phyloP scores from a whole-genome alignment of 1,284 basidiomycete genomes.

The Microbotryum intermedium region DNA sequence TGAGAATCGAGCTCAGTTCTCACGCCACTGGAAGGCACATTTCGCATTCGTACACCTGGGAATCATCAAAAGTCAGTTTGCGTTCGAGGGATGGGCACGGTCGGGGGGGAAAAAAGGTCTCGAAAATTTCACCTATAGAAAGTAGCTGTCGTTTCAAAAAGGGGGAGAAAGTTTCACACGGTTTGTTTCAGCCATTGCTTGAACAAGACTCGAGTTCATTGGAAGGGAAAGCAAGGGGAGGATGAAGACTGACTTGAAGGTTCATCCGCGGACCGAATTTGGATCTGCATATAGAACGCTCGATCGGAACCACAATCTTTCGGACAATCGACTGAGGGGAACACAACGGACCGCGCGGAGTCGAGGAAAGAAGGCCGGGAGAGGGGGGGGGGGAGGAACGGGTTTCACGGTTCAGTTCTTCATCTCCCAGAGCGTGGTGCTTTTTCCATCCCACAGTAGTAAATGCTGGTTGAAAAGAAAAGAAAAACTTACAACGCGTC shows the following conservation, averaged over 20 bases:
- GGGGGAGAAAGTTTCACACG: too few relatives aligned
- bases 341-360: neutral
- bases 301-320: slow-evolving; percentile 74
- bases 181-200: too few relatives aligned
- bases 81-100: slow-evolving; percentile 17
- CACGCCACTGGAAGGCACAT: slow-evolving; percentile 36
- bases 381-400: neutral
- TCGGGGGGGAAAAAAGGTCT: neutral
- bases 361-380: neutral
- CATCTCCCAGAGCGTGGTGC: neutral
- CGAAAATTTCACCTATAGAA: slow-evolving; percentile 53
- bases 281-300: slow-evolving; percentile 92
- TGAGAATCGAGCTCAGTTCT: slow-evolving; percentile 23
- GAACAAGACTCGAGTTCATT: too few relatives aligned
- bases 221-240: neutral
- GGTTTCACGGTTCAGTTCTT: neutral
- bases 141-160: too few relatives aligned
- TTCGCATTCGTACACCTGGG: slow-evolving; percentile 33
- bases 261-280: slow-evolving; percentile 74
- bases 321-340: slow-evolving; percentile 61
- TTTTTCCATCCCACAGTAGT: too few relatives aligned
- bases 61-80: neutral
- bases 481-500: slow-evolving; percentile 54
- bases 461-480: neutral
- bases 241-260: slow-evolving; percentile 1